Evolutionary conservation across 2,329 filamentous ascomycete genomes (phyloP), one percentile per base, ranked within the genome.

Genomic region (Geosmithia flava): DNA sequence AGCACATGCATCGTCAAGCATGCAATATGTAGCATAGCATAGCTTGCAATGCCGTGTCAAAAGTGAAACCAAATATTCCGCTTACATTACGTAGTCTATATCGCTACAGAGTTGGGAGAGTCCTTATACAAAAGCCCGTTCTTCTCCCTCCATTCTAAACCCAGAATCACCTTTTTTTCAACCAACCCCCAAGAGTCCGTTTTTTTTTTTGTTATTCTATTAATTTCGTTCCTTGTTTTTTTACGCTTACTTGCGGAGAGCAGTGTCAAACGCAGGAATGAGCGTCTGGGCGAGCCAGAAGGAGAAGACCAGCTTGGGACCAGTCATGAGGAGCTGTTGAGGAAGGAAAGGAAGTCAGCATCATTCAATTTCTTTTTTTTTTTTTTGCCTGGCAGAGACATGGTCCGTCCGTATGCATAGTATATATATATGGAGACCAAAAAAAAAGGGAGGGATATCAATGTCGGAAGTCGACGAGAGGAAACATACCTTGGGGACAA

Each of bases 271-370:
- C 40, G 89, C 85, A 47, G 93, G 93, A 62, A 98, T 98, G 59
- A 98, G 75, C 29, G 93, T 97, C 75, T 98, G 93, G 50, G 93
- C 93, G 62, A 98, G 81, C 93, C 93, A 98, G 82, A 98, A 98
- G 52, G 90, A 96, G 75, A 98, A 98, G 53, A 97, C 93, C 52
- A 98, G 78, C 79, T 98, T 98, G 53, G 93, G 93, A 20, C 93
- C 94, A 16, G 93, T 98, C 93, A 98, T 98, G 61, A 98, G 78
- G 54, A 98, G 81, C 84, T 82, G 50, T 41, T 11, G 15, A 41
- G 23, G 23, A 27, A 27, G 8, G 8, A 27, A 27, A 37, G 13
- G 7, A 16, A 13, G 33, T 47, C 20, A 41, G 45, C 33, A 16
- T 17, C 13, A 16, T 17, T 8, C 11, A 13, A 11, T 37, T 37